Conservation (phyloP, 495 filamentous ascomycete species). For the Penicillium pancosmium region DNA sequence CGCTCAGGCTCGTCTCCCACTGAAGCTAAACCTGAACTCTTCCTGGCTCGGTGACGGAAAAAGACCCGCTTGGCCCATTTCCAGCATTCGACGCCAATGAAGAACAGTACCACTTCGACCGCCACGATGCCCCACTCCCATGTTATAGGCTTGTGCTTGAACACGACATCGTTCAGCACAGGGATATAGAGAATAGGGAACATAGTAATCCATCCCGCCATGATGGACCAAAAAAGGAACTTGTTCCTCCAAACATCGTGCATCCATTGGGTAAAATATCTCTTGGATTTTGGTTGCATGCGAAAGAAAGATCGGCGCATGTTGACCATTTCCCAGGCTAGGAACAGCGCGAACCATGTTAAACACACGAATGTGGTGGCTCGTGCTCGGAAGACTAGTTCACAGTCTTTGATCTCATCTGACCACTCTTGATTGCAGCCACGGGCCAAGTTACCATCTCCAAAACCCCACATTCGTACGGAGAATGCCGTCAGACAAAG, state of each 20-base stretch:
- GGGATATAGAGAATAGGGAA: constrained; percentile 76
- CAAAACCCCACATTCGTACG: constrained; percentile 67
- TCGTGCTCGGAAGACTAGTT: constrained; percentile 69
- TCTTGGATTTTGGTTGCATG: constrained; percentile 60
- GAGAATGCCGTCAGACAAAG: constrained; percentile 68
- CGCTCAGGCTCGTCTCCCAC: neutral
- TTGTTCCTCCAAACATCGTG: constrained; percentile 69
- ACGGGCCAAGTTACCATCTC: constrained; percentile 62
- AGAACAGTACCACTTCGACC: constrained; percentile 60
- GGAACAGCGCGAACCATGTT: constrained; percentile 74
- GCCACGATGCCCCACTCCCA: constrained; percentile 75
- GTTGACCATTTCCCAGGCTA: constrained; percentile 74
- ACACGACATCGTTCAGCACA: constrained; percentile 68
- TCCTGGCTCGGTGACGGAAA: constrained; percentile 41
- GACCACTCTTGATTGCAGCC: constrained; percentile 64
- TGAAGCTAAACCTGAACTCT: neutral
- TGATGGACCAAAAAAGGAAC: constrained; percentile 70
- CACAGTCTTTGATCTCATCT: constrained; percentile 46
- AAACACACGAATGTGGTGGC: constrained; percentile 72
- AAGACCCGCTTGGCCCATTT: constrained; percentile 65
- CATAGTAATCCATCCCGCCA: constrained; percentile 67
- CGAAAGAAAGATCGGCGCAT: constrained; percentile 69
- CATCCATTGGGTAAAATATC: constrained; percentile 58
- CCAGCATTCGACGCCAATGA: constrained; percentile 66
- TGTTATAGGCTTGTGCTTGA: constrained; percentile 68